phyloP scores from a whole-genome alignment of 139 green algal genomes.

The Dunaliella sp. region DNA sequence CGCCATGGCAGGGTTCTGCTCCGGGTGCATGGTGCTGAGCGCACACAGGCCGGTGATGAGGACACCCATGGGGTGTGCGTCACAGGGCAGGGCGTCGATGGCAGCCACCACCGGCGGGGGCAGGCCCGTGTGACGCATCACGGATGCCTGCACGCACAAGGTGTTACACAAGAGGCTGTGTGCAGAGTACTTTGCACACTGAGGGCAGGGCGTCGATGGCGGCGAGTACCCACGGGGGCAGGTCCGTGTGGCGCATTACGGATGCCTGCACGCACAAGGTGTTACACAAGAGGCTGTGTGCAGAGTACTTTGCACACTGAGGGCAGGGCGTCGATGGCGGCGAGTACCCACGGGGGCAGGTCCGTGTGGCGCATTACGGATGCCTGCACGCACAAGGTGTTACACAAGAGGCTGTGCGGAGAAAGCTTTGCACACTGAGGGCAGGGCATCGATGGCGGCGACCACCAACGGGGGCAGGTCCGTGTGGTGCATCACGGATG shows the following conservation, averaged over 20 bases:
- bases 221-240: constrained; percentile 76
- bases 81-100: constrained; percentile 81
- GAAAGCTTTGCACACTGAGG: too few species aligned
- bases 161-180: too few species aligned
- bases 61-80: constrained; percentile 92
- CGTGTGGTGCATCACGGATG: constrained; percentile 83
- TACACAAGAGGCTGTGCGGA: too few species aligned
- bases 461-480: constrained; percentile 78
- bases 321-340: constrained; percentile 77
- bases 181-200: too few species aligned
- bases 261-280: constrained; percentile 55
- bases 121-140: constrained; percentile 85
- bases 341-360: constrained; percentile 76
- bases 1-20: constrained; percentile 91
- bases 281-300: too few species aligned
- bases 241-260: constrained; percentile 80
- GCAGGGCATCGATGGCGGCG: constrained; percentile 74
- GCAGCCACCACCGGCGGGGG: constrained; percentile 74
- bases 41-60: constrained; percentile 82
- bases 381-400: constrained; percentile 47
- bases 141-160: constrained; percentile 54
- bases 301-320: too few species aligned
- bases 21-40: constrained; percentile 82
- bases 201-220: constrained; percentile 80
- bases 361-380: constrained; percentile 83